Base-by-base conservation (phyloP, 2,329 filamentous ascomycete genomes). In the Alternaria novae-zelandiae region DNA sequence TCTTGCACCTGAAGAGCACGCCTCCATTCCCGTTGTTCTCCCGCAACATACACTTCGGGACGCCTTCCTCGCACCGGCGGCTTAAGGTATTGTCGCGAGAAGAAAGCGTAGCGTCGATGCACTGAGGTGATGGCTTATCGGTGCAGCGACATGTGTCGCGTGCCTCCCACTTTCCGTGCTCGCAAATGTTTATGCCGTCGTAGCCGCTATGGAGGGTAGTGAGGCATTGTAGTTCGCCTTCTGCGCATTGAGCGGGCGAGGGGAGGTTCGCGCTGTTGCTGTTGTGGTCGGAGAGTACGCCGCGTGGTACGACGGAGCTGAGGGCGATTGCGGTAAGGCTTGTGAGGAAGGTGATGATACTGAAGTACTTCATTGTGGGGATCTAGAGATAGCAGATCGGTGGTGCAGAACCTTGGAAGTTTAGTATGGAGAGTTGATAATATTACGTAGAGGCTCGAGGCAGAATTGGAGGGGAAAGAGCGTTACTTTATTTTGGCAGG, bases 21-120 rank as follows among this genome's bases (percentile, higher is more conserved):
- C 63, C 63, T 17, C 46, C 59, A 0, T 17, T 59, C 41, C 63
- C 59, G 10, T 63, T 25, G 3, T 49, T 20, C 20, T 61, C 45
- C 4, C 20, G 45, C 3, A 60, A 53, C 17, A 59, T 15, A 25
- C 63, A 65, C 7, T 56, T 63, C 6, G 55, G 15, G 4, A 63
- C 45, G 46, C 36, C 50, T 20, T 59, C 43, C 2, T 7, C 55
- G 41, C 63, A 65, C 6, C 21, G 25, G 20, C 36, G 51, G 8
- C 7, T 3, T 6, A 20, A 11, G 21, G 17, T 20, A 7, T 15
- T 13, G 15, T 53, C 44, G 41, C 20, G 49, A 23, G 49, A 51
- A 21, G 32, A 28, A 6, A 53, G 36, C 10, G 7, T 6, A 36
- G 20, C 9, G n/a, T 47, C 36, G 36, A 41, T n/a, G 46, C 26